A percentile compares a stretch with the other conserved stretches of the same genome.
Conservation (phyloP, 2,329 filamentous ascomycete species). For the Daldinia eschscholtzii region DNA sequence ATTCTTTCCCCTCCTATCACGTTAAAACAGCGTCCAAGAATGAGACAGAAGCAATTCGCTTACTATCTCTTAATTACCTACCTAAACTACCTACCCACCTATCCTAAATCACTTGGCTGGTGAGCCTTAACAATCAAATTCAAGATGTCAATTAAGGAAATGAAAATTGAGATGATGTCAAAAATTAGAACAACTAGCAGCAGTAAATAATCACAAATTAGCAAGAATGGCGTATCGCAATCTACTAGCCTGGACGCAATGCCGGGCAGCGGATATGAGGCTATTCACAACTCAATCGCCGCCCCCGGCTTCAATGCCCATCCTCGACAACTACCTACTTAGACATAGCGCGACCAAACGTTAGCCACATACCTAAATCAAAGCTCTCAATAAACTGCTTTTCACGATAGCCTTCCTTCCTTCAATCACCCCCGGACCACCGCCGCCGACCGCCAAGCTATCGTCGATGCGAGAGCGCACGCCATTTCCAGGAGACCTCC, state of each 20-base stretch:
- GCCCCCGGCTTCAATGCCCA: constrained; percentile 56
- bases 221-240: not conserved
- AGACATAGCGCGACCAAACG: constrained; percentile 61
- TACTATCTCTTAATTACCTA: too few relatives aligned
- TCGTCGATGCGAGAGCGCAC: constrained; percentile 77
- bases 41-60: too few relatives aligned
- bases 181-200: not conserved
- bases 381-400: constrained; percentile 51
- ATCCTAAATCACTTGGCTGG: too few relatives aligned
- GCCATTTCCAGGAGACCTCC: constrained; percentile 66
- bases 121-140: too few relatives aligned
- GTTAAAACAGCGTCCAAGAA: too few relatives aligned
- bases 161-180: not conserved
- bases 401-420: constrained; percentile 28
- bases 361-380: constrained; percentile 58
- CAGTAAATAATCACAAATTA: not conserved
- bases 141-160: not conserved
- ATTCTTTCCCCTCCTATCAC: too few relatives aligned
- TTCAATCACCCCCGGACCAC: constrained; percentile 47
- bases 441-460: constrained; percentile 56
- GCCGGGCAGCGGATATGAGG: not conserved
- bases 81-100: too few relatives aligned
- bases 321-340: constrained; percentile 73
- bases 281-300: constrained; percentile 15
- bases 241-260: not conserved